phyloP scores from a whole-genome alignment of 2,329 filamentous ascomycete genomes.

The Calonectria honghensis region DNA sequence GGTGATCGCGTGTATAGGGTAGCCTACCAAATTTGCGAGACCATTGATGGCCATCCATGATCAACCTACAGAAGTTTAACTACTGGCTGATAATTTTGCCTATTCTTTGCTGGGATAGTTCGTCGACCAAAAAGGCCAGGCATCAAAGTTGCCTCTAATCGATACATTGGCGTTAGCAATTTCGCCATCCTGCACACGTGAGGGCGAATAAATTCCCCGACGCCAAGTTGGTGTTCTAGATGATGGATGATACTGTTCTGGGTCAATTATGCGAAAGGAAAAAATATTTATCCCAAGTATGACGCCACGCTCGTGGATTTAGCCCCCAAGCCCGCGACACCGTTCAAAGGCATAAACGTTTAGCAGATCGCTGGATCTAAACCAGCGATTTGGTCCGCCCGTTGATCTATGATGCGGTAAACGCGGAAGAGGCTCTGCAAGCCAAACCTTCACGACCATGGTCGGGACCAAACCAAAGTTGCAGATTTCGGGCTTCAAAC shows the following conservation, averaged over 20 bases:
- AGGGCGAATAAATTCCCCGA: background rate
- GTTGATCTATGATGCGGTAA: background rate
- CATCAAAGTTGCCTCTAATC: background rate
- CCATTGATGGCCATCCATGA: background rate
- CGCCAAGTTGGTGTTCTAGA: background rate
- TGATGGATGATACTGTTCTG: background rate
- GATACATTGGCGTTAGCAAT: background rate
- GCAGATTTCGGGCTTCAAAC: background rate
- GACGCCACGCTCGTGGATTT: conserved; percentile 19
- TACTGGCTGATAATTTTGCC: background rate
- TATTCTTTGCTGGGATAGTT: background rate
- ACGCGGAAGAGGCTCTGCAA: conserved; percentile 3
- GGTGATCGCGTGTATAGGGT: background rate
- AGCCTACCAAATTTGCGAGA: background rate
- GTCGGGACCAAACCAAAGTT: background rate
- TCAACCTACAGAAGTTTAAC: background rate
- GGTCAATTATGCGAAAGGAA: background rate
- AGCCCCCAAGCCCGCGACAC: conserved; percentile 2
- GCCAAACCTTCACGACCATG: background rate
- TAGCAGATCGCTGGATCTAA: conserved; percentile 5
- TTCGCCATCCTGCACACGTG: background rate
- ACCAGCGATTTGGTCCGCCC: conserved; percentile 9
- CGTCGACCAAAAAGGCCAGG: background rate
- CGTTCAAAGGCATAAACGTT: background rate
- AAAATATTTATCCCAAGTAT: background rate